Base-by-base conservation (phyloP, 805 yeast genomes). In the Clavispora carvajalis region DNA sequence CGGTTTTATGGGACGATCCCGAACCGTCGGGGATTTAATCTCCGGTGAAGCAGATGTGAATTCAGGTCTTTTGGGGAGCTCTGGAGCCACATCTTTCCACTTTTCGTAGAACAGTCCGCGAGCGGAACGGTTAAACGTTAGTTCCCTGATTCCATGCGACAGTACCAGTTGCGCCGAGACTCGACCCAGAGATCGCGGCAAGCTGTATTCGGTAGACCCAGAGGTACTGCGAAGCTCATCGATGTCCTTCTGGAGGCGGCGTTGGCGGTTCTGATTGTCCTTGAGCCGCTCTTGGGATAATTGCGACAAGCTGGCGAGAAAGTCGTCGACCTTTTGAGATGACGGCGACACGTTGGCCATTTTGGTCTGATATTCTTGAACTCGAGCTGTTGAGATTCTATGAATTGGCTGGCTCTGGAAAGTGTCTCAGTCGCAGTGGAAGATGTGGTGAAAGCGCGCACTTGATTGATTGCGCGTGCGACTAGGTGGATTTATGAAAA, bases 231-330 rank as follows among this genome's bases (percentile, higher is more conserved):
- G 33, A 29, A 22, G 24, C 29, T 55, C 57, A 36, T 67, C 60
- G 22, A 65, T 57, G 39, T 59, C 59, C 22, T 65, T 41, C 35
- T 61, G 63, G 18, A 67, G 52, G 9, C 51, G 55, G 15, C 69
- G 50, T 41, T 62, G 67, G 8, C 68, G 52, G 34, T 59, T 56
- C 21, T 62, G 65, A 46, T 62, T 70, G 39, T 68, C 65, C 29
- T 48, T 40, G 15, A 67, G 39, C 30, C 62, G 48, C 10, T 62
- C 62, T 39, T 63, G 71, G 1, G 71, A 65, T 7, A 67, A 44
- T 36, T 58, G 54, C 4, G 73, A 67, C 16, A 67, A 46, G 25
- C 55, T 55, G 8, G 63, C 51, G 29, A 68, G 49, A 39, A 68
- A 68, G 41, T 65, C 70, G 42, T 67, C 64, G 11, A 68, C 73